A percentile compares a stretch with the other conserved stretches of the same genome.
phyloP scores from a whole-genome alignment of 1,139 yeast species.

The Suhomyces terraborum region DNA sequence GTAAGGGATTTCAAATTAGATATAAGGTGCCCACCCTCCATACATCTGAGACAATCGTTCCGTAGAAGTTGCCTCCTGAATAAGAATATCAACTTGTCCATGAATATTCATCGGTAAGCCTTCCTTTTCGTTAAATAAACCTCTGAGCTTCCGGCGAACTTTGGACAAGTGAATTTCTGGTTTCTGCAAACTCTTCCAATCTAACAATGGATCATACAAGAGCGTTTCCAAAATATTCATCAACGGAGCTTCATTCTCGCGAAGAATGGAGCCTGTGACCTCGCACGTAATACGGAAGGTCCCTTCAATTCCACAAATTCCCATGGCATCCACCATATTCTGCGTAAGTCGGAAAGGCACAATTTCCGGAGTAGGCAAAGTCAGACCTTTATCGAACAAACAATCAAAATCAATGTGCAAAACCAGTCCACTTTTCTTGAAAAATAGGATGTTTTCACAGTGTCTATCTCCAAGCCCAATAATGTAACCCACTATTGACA shows the following conservation, averaged over 20 bases:
- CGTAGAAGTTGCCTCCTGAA: conserved; percentile 77
- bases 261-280: conserved; percentile 70
- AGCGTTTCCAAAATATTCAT: conserved; percentile 93
- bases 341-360: conserved; percentile 93
- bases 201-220: conserved; percentile 87
- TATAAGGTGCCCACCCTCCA: conserved; percentile 88
- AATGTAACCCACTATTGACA: conserved; percentile 94
- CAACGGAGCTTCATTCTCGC: conserved; percentile 82
- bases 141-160: conserved; percentile 80
- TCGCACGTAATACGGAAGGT: conserved; percentile 84
- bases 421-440: conserved; percentile 73
- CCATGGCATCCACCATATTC: conserved; percentile 89
- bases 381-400: conserved; percentile 80
- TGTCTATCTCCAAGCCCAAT: conserved; percentile 94
- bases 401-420: conserved; percentile 97
- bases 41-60: conserved; percentile 84
- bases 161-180: conserved; percentile 74
- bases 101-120: conserved; percentile 86
- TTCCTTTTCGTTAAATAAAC: conserved; percentile 73
- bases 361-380: conserved; percentile 77
- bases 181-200: conserved; percentile 53
- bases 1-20: too few relatives aligned
- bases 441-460: conserved; percentile 83
- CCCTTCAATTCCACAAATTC: conserved; percentile 89
- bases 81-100: conserved; percentile 89